Base-by-base conservation (phyloP, 805 yeast genomes). In the Cyberlindnera mrakii region DNA sequence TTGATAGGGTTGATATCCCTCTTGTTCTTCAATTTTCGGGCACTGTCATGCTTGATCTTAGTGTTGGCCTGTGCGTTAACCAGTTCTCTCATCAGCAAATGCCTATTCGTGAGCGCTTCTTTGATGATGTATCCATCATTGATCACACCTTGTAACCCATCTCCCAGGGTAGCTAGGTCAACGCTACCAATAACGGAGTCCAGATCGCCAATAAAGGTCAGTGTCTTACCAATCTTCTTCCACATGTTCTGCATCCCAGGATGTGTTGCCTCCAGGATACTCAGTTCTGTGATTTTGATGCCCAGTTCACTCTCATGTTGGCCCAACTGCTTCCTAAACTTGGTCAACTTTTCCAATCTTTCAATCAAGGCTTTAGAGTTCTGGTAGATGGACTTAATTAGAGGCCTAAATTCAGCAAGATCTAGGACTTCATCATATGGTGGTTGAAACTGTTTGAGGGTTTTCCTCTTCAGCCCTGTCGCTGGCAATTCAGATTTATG, bases 71-170 rank as follows among this genome's bases (percentile, higher is more conserved):
- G 95, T 2, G 96, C 90, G 57, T 78, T 84, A 29, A 77, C 56
- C 40, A 88, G 68, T 51, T 93, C 99, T 42, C 97, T 75, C 96
- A 93, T 93, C 32, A 91, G 65, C 44, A 93, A 70, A 61, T 93
- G 96, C 46, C 99, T 73, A 64, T 91, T 90, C 0, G 99, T 93
- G 42, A 93, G 68, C 0, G 96, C 83, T 64, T 93, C 99, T 62
- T 93, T 93, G 44, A 90, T 83, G 45, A 84, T 81, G 61, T 82
- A 93, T 14, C 93, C 82, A 53, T 90, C 96, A 47, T 76, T 75
- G 4, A 78, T 67, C 25, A 88, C 67, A 53, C 75, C 68, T 43
- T 72, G 77, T 14, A 88, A 59, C 1, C 84, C 84, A 53, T 91
- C 97, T 2, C 86, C 89, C 30, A 91, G 62, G 0, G 84, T 72